Conservation (phyloP, 176 grass and related monocot species). For the Ensete ventricosum region DNA sequence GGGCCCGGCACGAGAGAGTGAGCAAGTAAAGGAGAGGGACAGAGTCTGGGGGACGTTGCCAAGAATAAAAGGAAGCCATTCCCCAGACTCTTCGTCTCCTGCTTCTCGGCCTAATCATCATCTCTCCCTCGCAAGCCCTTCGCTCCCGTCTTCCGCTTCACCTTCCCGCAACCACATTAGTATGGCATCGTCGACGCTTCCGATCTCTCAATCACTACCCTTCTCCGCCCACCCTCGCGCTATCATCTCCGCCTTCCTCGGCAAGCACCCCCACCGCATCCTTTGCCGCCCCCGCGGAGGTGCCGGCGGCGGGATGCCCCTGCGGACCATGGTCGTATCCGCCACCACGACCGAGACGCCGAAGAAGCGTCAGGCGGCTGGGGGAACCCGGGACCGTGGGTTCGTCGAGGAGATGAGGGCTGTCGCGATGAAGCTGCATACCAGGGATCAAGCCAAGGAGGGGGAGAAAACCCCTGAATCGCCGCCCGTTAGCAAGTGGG, state of each 20-base stretch:
- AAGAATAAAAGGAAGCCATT: background rate
- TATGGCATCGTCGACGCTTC: constrained; percentile 4
- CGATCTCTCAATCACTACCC: background rate
- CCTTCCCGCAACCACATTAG: background rate
- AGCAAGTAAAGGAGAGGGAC: too few relatives aligned
- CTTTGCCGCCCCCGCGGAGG: background rate
- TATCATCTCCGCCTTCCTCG: background rate
- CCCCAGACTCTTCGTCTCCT: background rate
- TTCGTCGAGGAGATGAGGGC: constrained; percentile 97
- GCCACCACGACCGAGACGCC: background rate
- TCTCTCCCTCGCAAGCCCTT: background rate
- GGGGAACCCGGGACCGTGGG: constrained; percentile 23
- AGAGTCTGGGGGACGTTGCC: too few relatives aligned
- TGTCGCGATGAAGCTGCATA: constrained; percentile 80
- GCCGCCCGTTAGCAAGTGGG: constrained; percentile 62
- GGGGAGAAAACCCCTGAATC: constrained; percentile 71
- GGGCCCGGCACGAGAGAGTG: too few relatives aligned
- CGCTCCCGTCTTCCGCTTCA: too few relatives aligned
- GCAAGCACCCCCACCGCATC: background rate
- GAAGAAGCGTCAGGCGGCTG: background rate
- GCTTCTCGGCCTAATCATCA: background rate
- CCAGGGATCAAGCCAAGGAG: constrained; percentile 70
- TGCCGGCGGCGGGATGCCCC: background rate
- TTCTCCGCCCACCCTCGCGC: too few relatives aligned
- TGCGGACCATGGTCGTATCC: background rate